Percentiles rank a stretch among this genome's conserved stretches.
Conservation (phyloP, 371 early-diverging fungal species). For the Mortierella sp. region DNA sequence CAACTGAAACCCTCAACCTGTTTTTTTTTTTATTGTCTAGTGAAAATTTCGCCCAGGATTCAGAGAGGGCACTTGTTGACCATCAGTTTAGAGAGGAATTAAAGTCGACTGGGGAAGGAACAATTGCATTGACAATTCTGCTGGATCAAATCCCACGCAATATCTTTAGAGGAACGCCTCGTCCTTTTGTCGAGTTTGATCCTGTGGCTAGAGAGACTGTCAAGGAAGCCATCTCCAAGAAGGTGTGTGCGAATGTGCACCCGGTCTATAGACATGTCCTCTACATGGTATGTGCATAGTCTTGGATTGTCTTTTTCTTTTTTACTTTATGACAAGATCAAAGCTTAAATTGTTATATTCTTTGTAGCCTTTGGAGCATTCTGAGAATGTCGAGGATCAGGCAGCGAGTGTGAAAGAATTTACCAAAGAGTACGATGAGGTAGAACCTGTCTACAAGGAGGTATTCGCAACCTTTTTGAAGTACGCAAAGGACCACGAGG, state of each 20-base stretch:
- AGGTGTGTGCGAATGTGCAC: slow-evolving; percentile 61
- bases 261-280: slow-evolving; percentile 62
- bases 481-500: slow-evolving; percentile 61
- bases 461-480: slow-evolving; percentile 47
- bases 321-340: neutral
- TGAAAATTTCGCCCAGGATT: slow-evolving; percentile 33
- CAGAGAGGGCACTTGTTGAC: slow-evolving; percentile 41
- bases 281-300: slow-evolving; percentile 58
- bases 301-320: neutral
- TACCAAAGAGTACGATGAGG: slow-evolving; percentile 52
- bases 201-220: slow-evolving; percentile 60
- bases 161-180: slow-evolving; percentile 63
- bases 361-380: slow-evolving; percentile 67
- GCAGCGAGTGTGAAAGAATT: slow-evolving; percentile 61
- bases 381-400: slow-evolving; percentile 67
- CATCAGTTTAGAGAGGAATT: slow-evolving; percentile 26
- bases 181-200: slow-evolving; percentile 64
- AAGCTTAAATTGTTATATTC: neutral
- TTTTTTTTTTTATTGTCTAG: slow-evolving; percentile 9
- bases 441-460: slow-evolving; percentile 50
- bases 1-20: too few relatives aligned
- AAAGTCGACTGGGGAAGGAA: slow-evolving; percentile 50
- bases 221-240: slow-evolving; percentile 59
- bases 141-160: slow-evolving; percentile 73
- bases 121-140: slow-evolving; percentile 62